These are phyloP conservation scores for Rheum nobile DNA, from an alignment of 148 eudicot genomes.

Conservation along the genomic window DNA sequence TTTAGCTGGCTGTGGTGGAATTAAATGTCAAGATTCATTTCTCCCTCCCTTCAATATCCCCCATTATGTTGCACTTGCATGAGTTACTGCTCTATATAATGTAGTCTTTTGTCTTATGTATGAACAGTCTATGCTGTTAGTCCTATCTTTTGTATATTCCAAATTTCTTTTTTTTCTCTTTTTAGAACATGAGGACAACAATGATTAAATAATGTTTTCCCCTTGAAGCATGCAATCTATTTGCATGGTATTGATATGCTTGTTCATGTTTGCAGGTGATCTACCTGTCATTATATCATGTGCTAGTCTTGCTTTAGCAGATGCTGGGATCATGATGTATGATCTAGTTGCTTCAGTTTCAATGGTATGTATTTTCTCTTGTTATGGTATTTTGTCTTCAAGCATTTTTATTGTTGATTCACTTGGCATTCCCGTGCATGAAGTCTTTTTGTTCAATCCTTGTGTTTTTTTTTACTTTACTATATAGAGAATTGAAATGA, in stretches of 20 bases:
- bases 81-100: background rate
- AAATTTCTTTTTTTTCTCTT: background rate
- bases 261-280: slow-evolving; percentile 52
- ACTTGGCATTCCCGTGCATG: background rate
- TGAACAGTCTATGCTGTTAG: background rate
- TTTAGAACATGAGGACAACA: background rate
- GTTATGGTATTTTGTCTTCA: background rate
- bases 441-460: background rate
- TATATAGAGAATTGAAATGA: background rate
- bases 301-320: slow-evolving; percentile 95
- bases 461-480: background rate
- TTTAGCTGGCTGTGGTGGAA: background rate
- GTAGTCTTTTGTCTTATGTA: background rate
- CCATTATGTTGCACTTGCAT: background rate
- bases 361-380: slow-evolving; percentile 45
- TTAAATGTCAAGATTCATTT: background rate
- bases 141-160: background rate
- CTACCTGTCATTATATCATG: slow-evolving; percentile 92
- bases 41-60: background rate
- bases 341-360: slow-evolving; percentile 90
- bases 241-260: background rate
- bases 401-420: background rate
- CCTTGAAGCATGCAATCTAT: background rate
- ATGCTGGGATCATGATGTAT: slow-evolving; percentile 96
- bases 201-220: background rate